Conservation (phyloP, 2,329 filamentous ascomycete species). For the Penicillium sp. region DNA sequence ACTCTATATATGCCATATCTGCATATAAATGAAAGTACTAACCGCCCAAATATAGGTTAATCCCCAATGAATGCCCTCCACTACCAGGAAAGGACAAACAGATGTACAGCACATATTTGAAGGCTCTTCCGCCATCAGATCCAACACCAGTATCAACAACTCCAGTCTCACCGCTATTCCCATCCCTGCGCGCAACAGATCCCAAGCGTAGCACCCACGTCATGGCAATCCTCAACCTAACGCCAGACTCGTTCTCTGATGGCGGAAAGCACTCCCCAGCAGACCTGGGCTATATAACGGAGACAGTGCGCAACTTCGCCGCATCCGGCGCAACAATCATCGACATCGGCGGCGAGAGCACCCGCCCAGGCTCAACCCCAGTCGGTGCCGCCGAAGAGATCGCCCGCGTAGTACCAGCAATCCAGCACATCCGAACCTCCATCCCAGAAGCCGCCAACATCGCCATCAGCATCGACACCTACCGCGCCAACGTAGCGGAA, state of each 20-base stretch:
- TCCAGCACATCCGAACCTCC: slow-evolving; percentile 65
- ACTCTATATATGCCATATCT: background rate
- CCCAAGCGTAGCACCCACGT: slow-evolving; percentile 64
- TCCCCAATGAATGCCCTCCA: slow-evolving; percentile 40
- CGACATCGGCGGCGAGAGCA: slow-evolving; percentile 92
- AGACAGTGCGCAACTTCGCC: slow-evolving; percentile 62
- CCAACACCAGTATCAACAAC: slow-evolving; percentile 40
- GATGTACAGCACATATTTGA: slow-evolving; percentile 37
- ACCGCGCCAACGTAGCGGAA: slow-evolving; percentile 77
- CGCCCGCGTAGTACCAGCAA: slow-evolving; percentile 72
- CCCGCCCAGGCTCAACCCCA: slow-evolving; percentile 69
- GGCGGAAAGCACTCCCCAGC: slow-evolving; percentile 63
- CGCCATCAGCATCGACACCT: slow-evolving; percentile 89
- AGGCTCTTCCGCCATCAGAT: slow-evolving; percentile 34
- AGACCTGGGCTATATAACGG: slow-evolving; percentile 50
- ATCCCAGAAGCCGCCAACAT: slow-evolving; percentile 61
- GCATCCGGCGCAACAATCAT: slow-evolving; percentile 73
- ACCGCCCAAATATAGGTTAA: slow-evolving; percentile 32
- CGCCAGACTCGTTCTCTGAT: slow-evolving; percentile 95
- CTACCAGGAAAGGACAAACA: slow-evolving; percentile 22
- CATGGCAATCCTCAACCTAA: slow-evolving; percentile 94
- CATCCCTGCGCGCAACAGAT: slow-evolving; percentile 58
- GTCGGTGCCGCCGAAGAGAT: slow-evolving; percentile 72
- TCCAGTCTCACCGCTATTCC: slow-evolving; percentile 38
- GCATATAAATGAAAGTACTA: background rate